Evolutionary conservation across 2,329 filamentous ascomycete species (phyloP).

Genomic region (Exophiala sp.): DNA sequence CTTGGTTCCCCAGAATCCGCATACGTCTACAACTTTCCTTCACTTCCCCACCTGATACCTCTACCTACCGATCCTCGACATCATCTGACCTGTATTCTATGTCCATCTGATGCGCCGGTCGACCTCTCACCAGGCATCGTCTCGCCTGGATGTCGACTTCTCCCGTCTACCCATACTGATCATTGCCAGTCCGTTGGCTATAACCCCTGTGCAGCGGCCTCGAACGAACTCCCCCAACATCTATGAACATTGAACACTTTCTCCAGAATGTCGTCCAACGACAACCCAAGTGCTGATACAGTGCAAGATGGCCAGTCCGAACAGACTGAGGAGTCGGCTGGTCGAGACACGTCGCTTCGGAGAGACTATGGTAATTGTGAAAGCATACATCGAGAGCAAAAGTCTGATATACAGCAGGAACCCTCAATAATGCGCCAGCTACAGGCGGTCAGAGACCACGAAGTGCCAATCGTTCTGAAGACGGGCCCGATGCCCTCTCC

Average conservation of each 20-base stretch:
- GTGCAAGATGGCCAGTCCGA: constrained; percentile 11
- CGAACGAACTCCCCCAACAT: background rate
- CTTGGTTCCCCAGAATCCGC: constrained; percentile 2
- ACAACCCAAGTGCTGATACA: constrained; percentile 7
- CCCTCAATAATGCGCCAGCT: constrained; percentile 7
- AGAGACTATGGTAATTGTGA: constrained; percentile 24
- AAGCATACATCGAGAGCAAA: too few species aligned
- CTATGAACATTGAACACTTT: background rate
- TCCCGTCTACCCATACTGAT: background rate
- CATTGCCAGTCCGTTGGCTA: too few species aligned
- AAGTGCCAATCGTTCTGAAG: constrained; percentile 15
- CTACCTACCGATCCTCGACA: background rate
- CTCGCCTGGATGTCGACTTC: constrained; percentile 2
- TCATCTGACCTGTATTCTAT: constrained; percentile 13
- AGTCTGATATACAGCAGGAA: constrained; percentile 16
- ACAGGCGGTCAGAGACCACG: constrained; percentile 16
- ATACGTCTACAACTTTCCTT: constrained; percentile 2
- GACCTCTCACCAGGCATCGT: constrained; percentile 7
- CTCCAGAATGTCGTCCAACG: constrained; percentile 16
- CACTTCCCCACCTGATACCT: constrained; percentile 1
- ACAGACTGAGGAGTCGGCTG: background rate
- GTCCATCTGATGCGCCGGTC: constrained; percentile 13
- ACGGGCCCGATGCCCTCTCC: constrained; percentile 29
- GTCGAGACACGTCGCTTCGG: constrained; percentile 11
- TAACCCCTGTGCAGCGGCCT: background rate